phyloP scores from a whole-genome alignment of 2,329 filamentous ascomycete species.

The Metarhizium guizhouense region DNA sequence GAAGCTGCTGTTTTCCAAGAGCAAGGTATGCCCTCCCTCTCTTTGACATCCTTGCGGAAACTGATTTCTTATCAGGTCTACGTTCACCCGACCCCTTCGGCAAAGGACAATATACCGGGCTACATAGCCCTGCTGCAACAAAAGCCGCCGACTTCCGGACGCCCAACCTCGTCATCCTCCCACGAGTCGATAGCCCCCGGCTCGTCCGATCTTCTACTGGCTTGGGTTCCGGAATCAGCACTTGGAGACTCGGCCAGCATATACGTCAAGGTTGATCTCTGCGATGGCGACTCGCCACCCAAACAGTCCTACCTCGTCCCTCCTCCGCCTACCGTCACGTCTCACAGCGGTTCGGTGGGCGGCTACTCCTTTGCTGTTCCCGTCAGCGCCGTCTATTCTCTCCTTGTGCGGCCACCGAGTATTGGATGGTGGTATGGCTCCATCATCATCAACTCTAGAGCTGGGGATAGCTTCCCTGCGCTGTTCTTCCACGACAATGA shows the following conservation, averaged over 20 bases:
- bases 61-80: slow-evolving; percentile 59
- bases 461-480: slow-evolving; percentile 88
- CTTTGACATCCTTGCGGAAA: background rate
- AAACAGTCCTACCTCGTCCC: slow-evolving; percentile 86
- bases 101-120: slow-evolving; percentile 91
- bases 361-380: slow-evolving; percentile 89
- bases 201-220: slow-evolving; percentile 71
- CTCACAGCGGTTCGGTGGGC: slow-evolving; percentile 61
- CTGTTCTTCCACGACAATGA: slow-evolving; percentile 97
- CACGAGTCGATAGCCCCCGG: slow-evolving; percentile 32
- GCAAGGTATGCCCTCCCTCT: slow-evolving; percentile 56
- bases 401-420: slow-evolving; percentile 84
- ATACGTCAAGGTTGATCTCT: slow-evolving; percentile 92
- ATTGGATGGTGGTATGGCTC: slow-evolving; percentile 98
- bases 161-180: slow-evolving; percentile 22
- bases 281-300: slow-evolving; percentile 70
- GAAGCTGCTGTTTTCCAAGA: slow-evolving; percentile 91
- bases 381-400: slow-evolving; percentile 79
- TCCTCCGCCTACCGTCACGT: slow-evolving; percentile 76
- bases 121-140: slow-evolving; percentile 92
- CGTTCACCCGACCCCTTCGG: slow-evolving; percentile 83
- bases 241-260: slow-evolving; percentile 79
- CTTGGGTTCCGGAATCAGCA: slow-evolving; percentile 86
- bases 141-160: slow-evolving; percentile 46
- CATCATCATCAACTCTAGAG: slow-evolving; percentile 81